Conservation (phyloP, 805 yeast species). For the Pichia sporocuriosa region DNA sequence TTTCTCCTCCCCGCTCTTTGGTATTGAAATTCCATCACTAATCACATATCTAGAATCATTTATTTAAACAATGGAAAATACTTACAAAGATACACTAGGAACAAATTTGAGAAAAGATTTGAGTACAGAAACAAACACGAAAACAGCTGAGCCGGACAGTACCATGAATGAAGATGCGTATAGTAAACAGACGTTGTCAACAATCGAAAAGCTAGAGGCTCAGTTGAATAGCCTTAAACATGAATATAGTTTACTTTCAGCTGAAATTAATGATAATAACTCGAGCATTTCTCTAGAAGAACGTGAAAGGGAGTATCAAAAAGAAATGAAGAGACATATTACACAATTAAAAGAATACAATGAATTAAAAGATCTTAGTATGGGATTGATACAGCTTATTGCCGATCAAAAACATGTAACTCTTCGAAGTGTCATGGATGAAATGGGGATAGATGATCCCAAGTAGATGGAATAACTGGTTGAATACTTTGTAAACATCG, state of each 20-base stretch:
- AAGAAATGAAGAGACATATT: slow-evolving; percentile 46
- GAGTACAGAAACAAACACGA: too few relatives aligned
- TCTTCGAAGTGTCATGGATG: slow-evolving; percentile 43
- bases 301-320: slow-evolving; percentile 24
- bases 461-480: too few relatives aligned
- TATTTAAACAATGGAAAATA: too few relatives aligned
- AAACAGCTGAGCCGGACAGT: background rate
- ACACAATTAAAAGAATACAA: slow-evolving; percentile 48
- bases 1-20: too few relatives aligned
- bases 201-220: slow-evolving; percentile 38
- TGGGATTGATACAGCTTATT: slow-evolving; percentile 49
- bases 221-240: slow-evolving; percentile 31
- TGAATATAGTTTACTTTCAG: slow-evolving; percentile 12
- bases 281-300: too few relatives aligned
- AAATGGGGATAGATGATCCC: slow-evolving; percentile 39
- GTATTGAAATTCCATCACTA: too few relatives aligned
- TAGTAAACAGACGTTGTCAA: slow-evolving; percentile 38
- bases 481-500: background rate
- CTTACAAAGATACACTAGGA: too few relatives aligned
- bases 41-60: too few relatives aligned
- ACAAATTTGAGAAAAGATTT: too few relatives aligned
- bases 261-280: slow-evolving; percentile 10
- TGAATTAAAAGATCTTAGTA: slow-evolving; percentile 56
- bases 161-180: background rate
- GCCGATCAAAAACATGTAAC: slow-evolving; percentile 50